phyloP scores from a whole-genome alignment of 1,284 basidiomycete genomes.

The Mycena sp. region DNA sequence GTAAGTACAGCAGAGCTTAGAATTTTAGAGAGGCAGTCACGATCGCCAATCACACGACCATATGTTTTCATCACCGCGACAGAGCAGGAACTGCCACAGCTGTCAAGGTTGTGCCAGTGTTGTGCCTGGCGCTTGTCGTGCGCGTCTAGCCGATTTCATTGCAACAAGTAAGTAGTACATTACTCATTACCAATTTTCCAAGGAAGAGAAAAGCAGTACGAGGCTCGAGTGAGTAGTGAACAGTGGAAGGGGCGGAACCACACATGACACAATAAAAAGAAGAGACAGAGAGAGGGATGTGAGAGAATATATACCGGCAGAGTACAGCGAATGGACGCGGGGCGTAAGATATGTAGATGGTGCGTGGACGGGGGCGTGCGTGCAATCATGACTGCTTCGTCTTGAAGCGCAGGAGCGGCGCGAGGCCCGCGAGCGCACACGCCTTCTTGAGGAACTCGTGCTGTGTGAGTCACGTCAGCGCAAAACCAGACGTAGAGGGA shows the following conservation, averaged over 20 bases:
- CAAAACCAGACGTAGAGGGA: slow-evolving; percentile 12
- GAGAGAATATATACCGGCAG: slow-evolving; percentile 18
- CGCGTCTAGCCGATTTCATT: slow-evolving; percentile 22
- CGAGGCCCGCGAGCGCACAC: slow-evolving; percentile 83
- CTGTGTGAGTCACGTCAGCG: slow-evolving; percentile 50
- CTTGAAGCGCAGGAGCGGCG: slow-evolving; percentile 83
- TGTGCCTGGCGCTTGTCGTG: no score
- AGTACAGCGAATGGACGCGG: slow-evolving; percentile 5
- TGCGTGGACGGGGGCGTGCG: not conserved
- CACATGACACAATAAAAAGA: slow-evolving; percentile 8
- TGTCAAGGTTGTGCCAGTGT: no score
- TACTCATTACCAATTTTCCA: slow-evolving; percentile 27
- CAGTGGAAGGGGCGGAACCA: not conserved
- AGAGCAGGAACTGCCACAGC: no score
- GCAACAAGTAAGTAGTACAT: slow-evolving; percentile 27
- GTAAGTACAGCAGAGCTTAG: no score
- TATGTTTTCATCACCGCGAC: no score
- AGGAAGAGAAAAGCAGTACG: slow-evolving; percentile 16
- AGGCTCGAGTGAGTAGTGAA: slow-evolving; percentile 16
- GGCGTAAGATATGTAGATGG: slow-evolving; percentile 14
- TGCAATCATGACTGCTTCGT: slow-evolving; percentile 46
- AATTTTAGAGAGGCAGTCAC: no score
- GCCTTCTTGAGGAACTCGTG: slow-evolving; percentile 93
- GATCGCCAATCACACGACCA: no score
- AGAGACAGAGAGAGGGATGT: not conserved